These are phyloP conservation scores for Leishmania arabica DNA, from an alignment of 208 protist species.

Conservation along the genomic window DNA sequence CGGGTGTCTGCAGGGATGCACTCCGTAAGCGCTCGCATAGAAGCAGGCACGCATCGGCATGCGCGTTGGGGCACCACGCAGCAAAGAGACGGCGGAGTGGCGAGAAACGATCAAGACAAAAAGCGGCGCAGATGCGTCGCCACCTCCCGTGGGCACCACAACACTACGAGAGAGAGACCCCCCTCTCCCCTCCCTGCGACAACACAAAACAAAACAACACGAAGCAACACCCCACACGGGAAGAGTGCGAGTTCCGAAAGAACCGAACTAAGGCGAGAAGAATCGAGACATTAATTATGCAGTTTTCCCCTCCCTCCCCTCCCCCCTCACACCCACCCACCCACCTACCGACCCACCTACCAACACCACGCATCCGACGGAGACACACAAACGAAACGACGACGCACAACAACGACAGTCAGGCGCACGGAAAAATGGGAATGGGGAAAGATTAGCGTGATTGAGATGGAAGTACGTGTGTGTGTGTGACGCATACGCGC, in stretches of 20 bases:
- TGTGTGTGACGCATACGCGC: not conserved
- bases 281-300: not conserved
- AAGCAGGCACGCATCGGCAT: not conserved
- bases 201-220: not conserved
- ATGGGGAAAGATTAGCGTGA: not conserved
- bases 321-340: too few relatives aligned
- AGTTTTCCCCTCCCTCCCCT: not conserved
- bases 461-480: not conserved
- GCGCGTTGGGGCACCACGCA: not conserved
- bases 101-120: not conserved
- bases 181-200: too few relatives aligned
- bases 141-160: not conserved
- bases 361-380: not conserved
- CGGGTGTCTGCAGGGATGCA: not conserved
- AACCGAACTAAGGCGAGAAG: not conserved
- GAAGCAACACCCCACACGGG: not conserved
- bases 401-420: not conserved
- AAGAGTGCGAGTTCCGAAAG: not conserved
- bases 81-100: not conserved
- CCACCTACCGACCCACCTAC: too few relatives aligned
- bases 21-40: not conserved
- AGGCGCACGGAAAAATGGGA: not conserved
- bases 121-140: not conserved
- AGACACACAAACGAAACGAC: not conserved
- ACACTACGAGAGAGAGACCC: not conserved